Percentiles rank a stretch among this genome's conserved stretches.
phyloP scores from a whole-genome alignment of 352 stramenopile species.

The Thraustochytrium striatum region DNA sequence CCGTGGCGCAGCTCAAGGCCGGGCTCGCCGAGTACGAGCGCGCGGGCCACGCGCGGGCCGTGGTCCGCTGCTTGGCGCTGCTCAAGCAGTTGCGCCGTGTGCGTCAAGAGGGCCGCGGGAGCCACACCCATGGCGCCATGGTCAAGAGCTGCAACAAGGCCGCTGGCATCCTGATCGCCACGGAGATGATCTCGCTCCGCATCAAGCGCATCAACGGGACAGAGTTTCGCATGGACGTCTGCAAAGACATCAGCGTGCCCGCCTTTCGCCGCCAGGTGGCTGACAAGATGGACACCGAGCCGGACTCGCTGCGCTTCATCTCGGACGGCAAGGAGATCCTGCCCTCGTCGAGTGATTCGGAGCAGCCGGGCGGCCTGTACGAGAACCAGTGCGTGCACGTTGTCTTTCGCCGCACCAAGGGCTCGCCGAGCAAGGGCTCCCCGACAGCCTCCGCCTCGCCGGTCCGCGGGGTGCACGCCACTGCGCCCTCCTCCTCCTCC shows the following conservation, averaged over 20 bases:
- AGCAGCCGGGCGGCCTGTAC: background rate
- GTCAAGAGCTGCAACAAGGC: conserved; percentile 5
- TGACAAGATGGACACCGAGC: background rate
- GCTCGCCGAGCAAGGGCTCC: background rate
- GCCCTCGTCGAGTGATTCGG: background rate
- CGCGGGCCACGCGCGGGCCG: background rate
- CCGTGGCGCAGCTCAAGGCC: conserved; percentile 12
- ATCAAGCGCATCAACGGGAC: conserved; percentile 13
- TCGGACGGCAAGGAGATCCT: conserved; percentile 35
- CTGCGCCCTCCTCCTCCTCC: too few species aligned
- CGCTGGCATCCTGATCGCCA: background rate
- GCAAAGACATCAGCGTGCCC: background rate
- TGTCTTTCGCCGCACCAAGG: conserved; percentile 10
- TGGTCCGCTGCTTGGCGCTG: background rate
- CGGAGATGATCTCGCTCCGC: conserved; percentile 10
- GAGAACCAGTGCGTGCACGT: conserved; percentile 14
- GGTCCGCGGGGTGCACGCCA: too few species aligned
- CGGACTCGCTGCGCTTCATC: conserved; percentile 17
- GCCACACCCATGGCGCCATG: background rate
- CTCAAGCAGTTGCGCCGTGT: background rate
- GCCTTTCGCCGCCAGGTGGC: background rate
- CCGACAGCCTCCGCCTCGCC: too few species aligned
- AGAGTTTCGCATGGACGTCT: background rate
- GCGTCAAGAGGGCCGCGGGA: background rate
- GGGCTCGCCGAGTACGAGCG: background rate